phyloP scores from a whole-genome alignment of 2,329 filamentous ascomycete genomes.

The Aureobasidium sp. region DNA sequence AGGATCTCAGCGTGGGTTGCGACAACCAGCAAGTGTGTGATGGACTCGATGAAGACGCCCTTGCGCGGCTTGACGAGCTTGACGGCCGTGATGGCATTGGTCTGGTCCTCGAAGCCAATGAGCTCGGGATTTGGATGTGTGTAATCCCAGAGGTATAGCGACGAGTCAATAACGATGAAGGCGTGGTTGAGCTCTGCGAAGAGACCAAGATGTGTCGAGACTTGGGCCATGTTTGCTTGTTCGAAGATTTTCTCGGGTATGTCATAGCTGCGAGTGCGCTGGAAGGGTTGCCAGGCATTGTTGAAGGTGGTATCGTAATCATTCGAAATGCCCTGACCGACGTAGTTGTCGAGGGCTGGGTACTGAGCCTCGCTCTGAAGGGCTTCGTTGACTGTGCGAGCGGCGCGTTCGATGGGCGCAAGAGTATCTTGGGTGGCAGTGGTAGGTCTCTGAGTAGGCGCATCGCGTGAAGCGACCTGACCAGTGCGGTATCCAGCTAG shows the following conservation, averaged over 20 bases:
- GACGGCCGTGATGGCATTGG: slow-evolving; percentile 82
- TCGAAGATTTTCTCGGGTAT: slow-evolving; percentile 90
- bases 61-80: slow-evolving; percentile 75
- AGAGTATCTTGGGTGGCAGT: not conserved
- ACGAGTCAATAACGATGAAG: slow-evolving; percentile 93
- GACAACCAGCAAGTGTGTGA: slow-evolving; percentile 82
- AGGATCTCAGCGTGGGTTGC: slow-evolving; percentile 80
- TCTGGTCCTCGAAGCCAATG: slow-evolving; percentile 84
- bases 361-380: slow-evolving; percentile 70
- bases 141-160: slow-evolving; percentile 96
- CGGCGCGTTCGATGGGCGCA: slow-evolving; percentile 65
- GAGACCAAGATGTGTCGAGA: slow-evolving; percentile 87
- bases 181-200: slow-evolving; percentile 93
- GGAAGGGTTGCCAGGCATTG: slow-evolving; percentile 77
- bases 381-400: slow-evolving; percentile 72
- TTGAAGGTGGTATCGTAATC: slow-evolving; percentile 73
- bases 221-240: slow-evolving; percentile 79
- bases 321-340: slow-evolving; percentile 74
- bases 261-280: slow-evolving; percentile 75
- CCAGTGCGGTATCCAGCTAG: slow-evolving; percentile 16
- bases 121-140: slow-evolving; percentile 84
- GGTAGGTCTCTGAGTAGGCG: slow-evolving; percentile 1
- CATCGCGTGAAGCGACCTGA: slow-evolving; percentile 14
- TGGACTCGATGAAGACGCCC: slow-evolving; percentile 77
- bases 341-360: slow-evolving; percentile 82